phyloP scores from a whole-genome alignment of 139 green algal genomes.

The Chlamydomonas applanata region DNA sequence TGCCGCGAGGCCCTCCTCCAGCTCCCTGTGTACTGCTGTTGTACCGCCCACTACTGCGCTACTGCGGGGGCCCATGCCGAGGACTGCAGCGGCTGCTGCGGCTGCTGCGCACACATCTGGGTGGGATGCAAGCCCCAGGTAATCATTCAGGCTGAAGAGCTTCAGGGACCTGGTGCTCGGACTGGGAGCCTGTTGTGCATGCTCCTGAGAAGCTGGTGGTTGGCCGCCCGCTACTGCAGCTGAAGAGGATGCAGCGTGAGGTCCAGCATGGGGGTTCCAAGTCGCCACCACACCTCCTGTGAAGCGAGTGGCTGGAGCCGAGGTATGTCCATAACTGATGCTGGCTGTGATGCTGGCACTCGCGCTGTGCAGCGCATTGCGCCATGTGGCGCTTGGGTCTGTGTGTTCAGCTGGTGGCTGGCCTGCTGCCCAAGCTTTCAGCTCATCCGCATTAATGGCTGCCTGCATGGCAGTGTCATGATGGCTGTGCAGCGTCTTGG shows the following conservation, averaged over 20 bases:
- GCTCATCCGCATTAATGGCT: slow-evolving; percentile 18
- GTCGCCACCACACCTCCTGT: background rate
- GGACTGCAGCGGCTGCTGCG: slow-evolving; percentile 11
- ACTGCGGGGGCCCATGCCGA: slow-evolving; percentile 66
- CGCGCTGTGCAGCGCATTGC: background rate
- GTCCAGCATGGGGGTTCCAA: too few relatives aligned
- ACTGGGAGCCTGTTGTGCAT: background rate
- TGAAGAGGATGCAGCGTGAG: too few relatives aligned
- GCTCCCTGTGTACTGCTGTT: slow-evolving; percentile 68
- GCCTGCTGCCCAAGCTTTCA: slow-evolving; percentile 35
- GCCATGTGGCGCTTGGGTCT: background rate
- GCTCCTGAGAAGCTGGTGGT: too few relatives aligned
- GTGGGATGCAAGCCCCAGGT: slow-evolving; percentile 89
- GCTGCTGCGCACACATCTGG: slow-evolving; percentile 64
- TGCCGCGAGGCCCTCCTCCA: slow-evolving; percentile 81
- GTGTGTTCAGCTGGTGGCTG: background rate
- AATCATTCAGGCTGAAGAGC: slow-evolving; percentile 92
- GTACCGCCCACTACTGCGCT: slow-evolving; percentile 85
- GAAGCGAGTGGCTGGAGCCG: too few relatives aligned
- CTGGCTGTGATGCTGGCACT: background rate
- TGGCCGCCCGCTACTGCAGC: too few relatives aligned
- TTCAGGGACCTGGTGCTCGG: slow-evolving; percentile 17
- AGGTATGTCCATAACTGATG: too few relatives aligned
- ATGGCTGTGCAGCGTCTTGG: background rate
- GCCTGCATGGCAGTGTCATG: slow-evolving; percentile 19